Conservation (phyloP, 306 rosid genomes). For the Cucumis melo region DNA sequence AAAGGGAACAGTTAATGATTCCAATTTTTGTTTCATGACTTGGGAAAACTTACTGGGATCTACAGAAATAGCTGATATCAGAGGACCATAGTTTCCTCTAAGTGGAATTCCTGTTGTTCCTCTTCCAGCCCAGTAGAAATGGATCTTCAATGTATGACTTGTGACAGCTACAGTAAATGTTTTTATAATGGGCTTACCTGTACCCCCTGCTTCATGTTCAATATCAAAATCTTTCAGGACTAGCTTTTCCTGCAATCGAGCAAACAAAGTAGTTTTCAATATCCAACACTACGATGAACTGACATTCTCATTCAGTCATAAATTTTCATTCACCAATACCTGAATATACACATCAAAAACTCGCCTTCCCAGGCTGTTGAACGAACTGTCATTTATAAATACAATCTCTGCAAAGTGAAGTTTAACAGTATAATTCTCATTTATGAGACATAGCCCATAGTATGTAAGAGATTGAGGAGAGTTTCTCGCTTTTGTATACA, state of each 20-base stretch:
- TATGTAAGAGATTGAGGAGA: slow-evolving; percentile 86
- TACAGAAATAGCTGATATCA: slow-evolving; percentile 77
- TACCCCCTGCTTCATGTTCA: slow-evolving; percentile 62
- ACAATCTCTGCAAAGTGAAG: slow-evolving; percentile 95
- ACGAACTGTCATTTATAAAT: slow-evolving; percentile 43
- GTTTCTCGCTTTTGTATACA: slow-evolving; percentile 59
- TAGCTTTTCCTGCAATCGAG: slow-evolving; percentile 43
- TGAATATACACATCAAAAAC: slow-evolving; percentile 73
- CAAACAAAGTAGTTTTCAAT: slow-evolving; percentile 13
- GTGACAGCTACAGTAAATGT: slow-evolving; percentile 38
- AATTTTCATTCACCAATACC: slow-evolving; percentile 25
- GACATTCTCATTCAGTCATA: background rate
- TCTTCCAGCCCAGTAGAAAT: slow-evolving; percentile 85
- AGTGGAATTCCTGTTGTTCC: slow-evolving; percentile 97
- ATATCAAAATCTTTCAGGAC: slow-evolving; percentile 73
- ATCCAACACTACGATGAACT: slow-evolving; percentile 6
- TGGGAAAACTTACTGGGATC: slow-evolving; percentile 65
- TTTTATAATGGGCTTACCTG: slow-evolving; percentile 49
- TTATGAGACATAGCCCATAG: slow-evolving; percentile 73
- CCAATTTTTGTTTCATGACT: background rate
- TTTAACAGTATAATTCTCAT: slow-evolving; percentile 57
- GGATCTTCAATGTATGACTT: slow-evolving; percentile 58
- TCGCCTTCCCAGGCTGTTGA: slow-evolving; percentile 54
- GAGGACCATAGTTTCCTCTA: slow-evolving; percentile 88
- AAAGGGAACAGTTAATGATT: background rate